Evolutionary conservation across 768 basidiomycete genomes (phyloP), one percentile per base, ranked within the genome.

Genomic region (Exsudoporus frostii): DNA sequence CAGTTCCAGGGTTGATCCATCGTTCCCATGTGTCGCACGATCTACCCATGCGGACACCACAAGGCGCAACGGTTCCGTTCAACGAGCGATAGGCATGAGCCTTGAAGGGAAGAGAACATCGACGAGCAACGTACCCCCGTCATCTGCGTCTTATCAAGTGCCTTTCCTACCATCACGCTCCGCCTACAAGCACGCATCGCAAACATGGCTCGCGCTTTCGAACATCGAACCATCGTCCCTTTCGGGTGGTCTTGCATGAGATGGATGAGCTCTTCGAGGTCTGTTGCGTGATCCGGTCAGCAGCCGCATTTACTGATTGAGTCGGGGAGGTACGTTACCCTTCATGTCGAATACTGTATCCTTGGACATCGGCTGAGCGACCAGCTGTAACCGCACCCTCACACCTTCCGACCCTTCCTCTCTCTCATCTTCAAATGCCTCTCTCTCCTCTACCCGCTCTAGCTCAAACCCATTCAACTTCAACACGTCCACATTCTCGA

Each of bases 141-240:
- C 96, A 99, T 98, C 64, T 90, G 91, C 15, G 74, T 69, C 54
- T 71, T 75, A 34, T 79, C 92, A 55, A 98, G 75, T 11, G 93
- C 77, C 74, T 83, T 90, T 4, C 97, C 95, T 40, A 98, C 79
- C 97, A 98, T 99, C 38, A 97, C 86, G 69, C 94, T 98, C 74
- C 90, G 94, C 57, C 96, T 70, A 71, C 97, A 99, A 0, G 97
- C 97, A 33, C 95, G 82, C 81, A 86, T 90, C 0, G 97, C 97
- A 65, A 99, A 98, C 95, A 99, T 98, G 5, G 85, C 79, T 15
- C 94, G 81, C 15, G 90, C 92, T 69, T 98, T 98, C 15, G 88
- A 88, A 65, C 93, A 97, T 20, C 97, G 79, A 0, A 97, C 90
- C 81, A 92, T 89, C 62, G 86, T 83, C 2, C 91, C 90, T 0